Evolutionary conservation across 441 rosid species (phyloP).

Genomic region (Viola pubescens): DNA sequence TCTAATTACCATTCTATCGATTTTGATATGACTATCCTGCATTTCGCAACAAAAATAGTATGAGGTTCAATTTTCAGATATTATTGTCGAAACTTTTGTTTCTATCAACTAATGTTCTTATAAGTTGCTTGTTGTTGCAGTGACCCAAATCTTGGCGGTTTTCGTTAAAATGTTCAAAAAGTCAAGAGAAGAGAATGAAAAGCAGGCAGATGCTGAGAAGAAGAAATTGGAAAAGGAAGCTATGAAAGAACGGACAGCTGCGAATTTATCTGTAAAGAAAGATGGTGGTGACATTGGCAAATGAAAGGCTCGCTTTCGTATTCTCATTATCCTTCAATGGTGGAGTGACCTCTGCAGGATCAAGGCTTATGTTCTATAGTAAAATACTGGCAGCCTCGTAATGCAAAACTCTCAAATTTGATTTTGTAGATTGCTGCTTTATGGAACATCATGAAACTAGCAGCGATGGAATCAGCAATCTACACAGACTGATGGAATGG

Average conservation of each 20-base stretch:
- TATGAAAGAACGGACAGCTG: constrained; percentile 49
- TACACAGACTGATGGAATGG: no score
- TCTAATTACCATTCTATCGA: neutral
- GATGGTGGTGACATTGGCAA: constrained; percentile 33
- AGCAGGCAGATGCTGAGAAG: constrained; percentile 79
- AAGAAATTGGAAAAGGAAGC: constrained; percentile 91
- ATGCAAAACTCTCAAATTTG: no score
- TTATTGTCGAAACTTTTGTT: neutral
- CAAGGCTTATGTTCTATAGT: no score
- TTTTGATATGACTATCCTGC: neutral
- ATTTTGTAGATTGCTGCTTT: no score
- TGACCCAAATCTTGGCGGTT: constrained; percentile 68
- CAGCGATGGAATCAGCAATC: no score
- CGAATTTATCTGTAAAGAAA: constrained; percentile 38
- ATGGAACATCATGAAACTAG: no score
- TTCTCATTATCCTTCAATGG: no score
- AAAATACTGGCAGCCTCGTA: no score
- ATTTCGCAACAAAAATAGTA: neutral
- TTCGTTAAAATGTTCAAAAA: constrained; percentile 81
- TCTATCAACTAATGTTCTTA: constrained; percentile 6
- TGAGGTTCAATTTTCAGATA: neutral
- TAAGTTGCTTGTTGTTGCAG: constrained; percentile 37
- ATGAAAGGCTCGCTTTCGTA: constrained; percentile 23
- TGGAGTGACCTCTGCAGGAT: no score
- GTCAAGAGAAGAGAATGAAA: constrained; percentile 78